Evolutionary conservation across 1,139 yeast genomes (phyloP).

Genomic region (Geotrichum cucujoidarum): DNA sequence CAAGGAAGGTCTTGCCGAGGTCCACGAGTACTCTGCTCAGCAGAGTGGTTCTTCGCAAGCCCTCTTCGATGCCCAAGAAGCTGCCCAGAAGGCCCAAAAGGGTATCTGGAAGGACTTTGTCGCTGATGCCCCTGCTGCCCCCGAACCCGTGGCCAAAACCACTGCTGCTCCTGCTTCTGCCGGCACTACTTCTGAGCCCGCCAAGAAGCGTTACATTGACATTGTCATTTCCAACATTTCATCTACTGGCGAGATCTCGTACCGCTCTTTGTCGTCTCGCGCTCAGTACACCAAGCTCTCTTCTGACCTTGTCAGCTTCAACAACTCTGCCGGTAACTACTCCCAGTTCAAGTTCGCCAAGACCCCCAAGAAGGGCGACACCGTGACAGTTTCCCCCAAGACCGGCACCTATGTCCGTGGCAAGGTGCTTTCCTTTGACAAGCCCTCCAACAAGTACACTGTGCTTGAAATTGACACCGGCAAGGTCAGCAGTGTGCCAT

Average conservation of each 20-base stretch:
- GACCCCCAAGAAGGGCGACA: constrained; percentile 53
- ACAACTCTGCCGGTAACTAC: constrained; percentile 42
- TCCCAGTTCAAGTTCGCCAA: constrained; percentile 27
- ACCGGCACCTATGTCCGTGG: constrained; percentile 61
- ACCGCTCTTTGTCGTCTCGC: constrained; percentile 40
- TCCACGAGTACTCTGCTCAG: constrained; percentile 62
- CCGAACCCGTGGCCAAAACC: constrained; percentile 25
- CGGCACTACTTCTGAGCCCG: constrained; percentile 19
- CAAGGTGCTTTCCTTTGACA: constrained; percentile 49
- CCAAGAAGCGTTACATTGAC: constrained; percentile 48
- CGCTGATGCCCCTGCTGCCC: constrained; percentile 34
- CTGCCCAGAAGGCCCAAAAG: constrained; percentile 49
- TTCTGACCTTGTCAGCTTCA: constrained; percentile 39
- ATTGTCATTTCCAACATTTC: constrained; percentile 55
- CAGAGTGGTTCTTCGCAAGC: constrained; percentile 53
- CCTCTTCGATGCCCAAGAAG: constrained; percentile 56
- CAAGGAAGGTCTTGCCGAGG: constrained; percentile 57
- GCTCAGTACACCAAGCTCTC: constrained; percentile 26
- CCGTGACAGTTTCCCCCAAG: constrained; percentile 54
- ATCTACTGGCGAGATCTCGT: constrained; percentile 49
- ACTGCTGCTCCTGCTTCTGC: constrained; percentile 18
- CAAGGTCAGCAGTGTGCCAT: constrained; percentile 47
- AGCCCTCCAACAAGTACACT: constrained; percentile 43
- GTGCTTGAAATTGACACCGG: constrained; percentile 68
- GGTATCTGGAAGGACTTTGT: constrained; percentile 66